Conservation (phyloP, 2,329 filamentous ascomycete genomes). For the Calonectria hawksworthii region DNA sequence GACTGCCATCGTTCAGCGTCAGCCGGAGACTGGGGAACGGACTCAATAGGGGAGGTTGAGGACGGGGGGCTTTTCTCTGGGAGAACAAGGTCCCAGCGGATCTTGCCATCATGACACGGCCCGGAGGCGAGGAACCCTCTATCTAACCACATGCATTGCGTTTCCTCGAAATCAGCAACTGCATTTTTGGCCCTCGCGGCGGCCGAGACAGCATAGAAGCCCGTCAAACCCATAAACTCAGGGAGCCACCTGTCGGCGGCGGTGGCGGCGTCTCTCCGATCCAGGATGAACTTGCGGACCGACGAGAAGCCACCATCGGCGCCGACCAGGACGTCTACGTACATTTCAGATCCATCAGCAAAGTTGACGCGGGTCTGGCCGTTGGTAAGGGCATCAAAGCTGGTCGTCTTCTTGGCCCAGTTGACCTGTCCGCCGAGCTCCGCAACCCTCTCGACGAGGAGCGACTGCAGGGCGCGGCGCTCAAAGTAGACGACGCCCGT, state of each 20-base stretch:
- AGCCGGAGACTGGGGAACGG: not conserved
- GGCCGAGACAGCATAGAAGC: conserved; percentile 41
- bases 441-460: conserved; percentile 33
- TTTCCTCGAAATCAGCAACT: conserved; percentile 27
- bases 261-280: conserved; percentile 28
- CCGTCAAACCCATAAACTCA: conserved; percentile 38
- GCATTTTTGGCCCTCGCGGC: conserved; percentile 2
- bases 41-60: conserved; percentile 8
- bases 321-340: conserved; percentile 36
- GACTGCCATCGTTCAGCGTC: conserved; percentile 31
- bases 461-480: conserved; percentile 32
- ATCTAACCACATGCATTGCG: conserved; percentile 33
- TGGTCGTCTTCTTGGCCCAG: conserved; percentile 37
- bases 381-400: conserved; percentile 28
- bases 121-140: conserved; percentile 38
- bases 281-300: conserved; percentile 37
- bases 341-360: conserved; percentile 22
- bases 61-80: conserved; percentile 34
- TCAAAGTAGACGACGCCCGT: conserved; percentile 40
- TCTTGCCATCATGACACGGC: conserved; percentile 33
- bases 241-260: conserved; percentile 38
- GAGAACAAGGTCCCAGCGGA: conserved; percentile 44
- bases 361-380: conserved; percentile 25
- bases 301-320: conserved; percentile 42
- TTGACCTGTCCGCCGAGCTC: conserved; percentile 34